Percentiles rank a stretch among this genome's conserved stretches.
These are phyloP conservation scores for Thraustotheca clavata DNA, from an alignment of 352 stramenopile genomes.

Conservation along the genomic window DNA sequence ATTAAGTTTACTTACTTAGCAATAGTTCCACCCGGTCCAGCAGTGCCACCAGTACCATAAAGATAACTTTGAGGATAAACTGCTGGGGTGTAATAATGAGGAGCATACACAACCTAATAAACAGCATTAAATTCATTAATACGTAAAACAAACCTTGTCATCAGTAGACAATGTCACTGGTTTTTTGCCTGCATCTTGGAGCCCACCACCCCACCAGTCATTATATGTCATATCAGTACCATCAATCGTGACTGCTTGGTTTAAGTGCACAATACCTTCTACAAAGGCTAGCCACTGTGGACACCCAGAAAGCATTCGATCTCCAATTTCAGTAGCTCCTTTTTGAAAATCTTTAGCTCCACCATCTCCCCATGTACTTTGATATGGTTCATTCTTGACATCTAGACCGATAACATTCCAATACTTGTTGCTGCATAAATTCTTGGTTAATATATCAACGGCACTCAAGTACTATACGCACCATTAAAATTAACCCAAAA, in stretches of 20 bases:
- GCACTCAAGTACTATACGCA: constrained; percentile 39
- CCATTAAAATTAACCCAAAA: constrained; percentile 22
- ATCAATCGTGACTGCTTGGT: constrained; percentile 32
- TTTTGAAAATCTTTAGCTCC: constrained; percentile 40
- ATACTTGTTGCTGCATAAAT: constrained; percentile 44
- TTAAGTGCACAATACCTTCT: constrained; percentile 46
- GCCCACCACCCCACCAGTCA: constrained; percentile 61
- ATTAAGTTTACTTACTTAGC: background rate
- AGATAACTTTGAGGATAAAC: constrained; percentile 58
- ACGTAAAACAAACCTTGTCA: constrained; percentile 31
- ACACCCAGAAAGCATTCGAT: constrained; percentile 55
- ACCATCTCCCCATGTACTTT: constrained; percentile 42
- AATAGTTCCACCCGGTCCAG: constrained; percentile 22
- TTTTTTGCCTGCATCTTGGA: constrained; percentile 31
- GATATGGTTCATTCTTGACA: constrained; percentile 62
- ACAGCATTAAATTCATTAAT: background rate
- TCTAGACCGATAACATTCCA: constrained; percentile 68
- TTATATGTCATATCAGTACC: constrained; percentile 36
- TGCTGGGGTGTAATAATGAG: constrained; percentile 72
- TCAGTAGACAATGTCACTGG: constrained; percentile 37
- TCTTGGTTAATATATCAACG: constrained; percentile 44
- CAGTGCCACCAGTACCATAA: constrained; percentile 36
- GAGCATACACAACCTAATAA: constrained; percentile 60
- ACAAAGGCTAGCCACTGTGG: constrained; percentile 62
- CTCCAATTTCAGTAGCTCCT: constrained; percentile 49